Base-by-base conservation (phyloP, 2,329 filamentous ascomycete species). In the Aspergillus bombycis region DNA sequence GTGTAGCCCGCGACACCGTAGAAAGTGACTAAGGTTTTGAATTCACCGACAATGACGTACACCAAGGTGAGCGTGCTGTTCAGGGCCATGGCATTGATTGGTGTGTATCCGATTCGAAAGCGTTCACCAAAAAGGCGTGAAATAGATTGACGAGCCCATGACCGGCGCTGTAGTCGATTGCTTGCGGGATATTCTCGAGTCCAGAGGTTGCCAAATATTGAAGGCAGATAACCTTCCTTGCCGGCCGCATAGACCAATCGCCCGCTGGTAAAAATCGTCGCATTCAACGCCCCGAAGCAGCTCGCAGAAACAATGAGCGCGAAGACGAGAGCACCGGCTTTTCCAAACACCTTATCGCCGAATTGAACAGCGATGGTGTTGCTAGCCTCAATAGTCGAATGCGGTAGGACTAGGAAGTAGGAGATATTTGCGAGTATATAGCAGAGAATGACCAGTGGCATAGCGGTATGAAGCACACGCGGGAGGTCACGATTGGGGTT, bases 361-460 rank as follows among this genome's bases (percentile, higher is more conserved):
- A 99, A 99, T 67, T 93, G 89, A 28, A 99, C 94, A 16, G 94
- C 95, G n/a, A 99, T 90, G 0, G 95, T 98, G 80, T 98, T 97
- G 72, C 90, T 91, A 8, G 88, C 89, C 77, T 96, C 92, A 80
- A 98, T 93, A 32, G 88, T 85, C 3, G 86, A 85, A 58, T 91
- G 82, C 0, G 95, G 94, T 0, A 99, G 86, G 36, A 99, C 95
- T 66, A 99, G 88, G 77, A 97, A 96, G 81, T 99, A 99, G 32
- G 93, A 87, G 46, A 97, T 80, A 76, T 98, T 99, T 68, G 94
- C 94, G 57, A 98, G 84, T 36, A 98, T 83, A 78, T 98, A 99
- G 71, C 87, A 91, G 32, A 93, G 76, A 66, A 99, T 98, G 62
- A 99, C 94, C 52, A 97, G 83, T 2, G 95, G 94, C 86, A 99